Conservation (phyloP, 2,329 filamentous ascomycete genomes). For the Orbilia ellipsospora region DNA sequence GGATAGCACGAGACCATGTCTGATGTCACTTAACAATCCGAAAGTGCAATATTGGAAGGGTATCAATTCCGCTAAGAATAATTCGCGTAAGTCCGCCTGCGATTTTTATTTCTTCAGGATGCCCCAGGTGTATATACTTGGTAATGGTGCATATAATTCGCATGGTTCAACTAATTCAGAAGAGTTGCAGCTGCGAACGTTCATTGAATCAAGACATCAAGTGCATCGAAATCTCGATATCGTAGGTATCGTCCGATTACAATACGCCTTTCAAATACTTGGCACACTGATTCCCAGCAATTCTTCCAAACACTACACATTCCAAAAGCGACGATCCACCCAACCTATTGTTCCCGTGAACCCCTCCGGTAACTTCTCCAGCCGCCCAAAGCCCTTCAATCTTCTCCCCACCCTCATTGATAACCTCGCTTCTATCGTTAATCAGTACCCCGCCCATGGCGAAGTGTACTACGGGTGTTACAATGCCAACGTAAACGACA, state of each 20-base stretch:
- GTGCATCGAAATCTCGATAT: no score
- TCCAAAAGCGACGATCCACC: slow-evolving; percentile 73
- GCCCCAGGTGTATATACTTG: no score
- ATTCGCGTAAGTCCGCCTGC: no score
- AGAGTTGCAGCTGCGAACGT: no score
- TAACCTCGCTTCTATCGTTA: slow-evolving; percentile 67
- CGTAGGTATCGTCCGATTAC: background rate
- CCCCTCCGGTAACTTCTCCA: slow-evolving; percentile 73
- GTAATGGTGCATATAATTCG: no score
- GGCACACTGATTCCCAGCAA: slow-evolving; percentile 68
- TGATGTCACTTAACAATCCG: no score
- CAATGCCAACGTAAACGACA: slow-evolving; percentile 69
- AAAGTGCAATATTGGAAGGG: no score
- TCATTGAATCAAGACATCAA: no score
- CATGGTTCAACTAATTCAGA: no score
- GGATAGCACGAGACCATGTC: no score
- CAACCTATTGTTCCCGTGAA: slow-evolving; percentile 73
- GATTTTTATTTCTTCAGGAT: no score
- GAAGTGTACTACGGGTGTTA: slow-evolving; percentile 74
- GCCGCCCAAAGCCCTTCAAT: slow-evolving; percentile 72
- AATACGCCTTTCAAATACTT: slow-evolving; percentile 16
- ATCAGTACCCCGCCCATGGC: slow-evolving; percentile 75
- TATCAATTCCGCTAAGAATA: no score
- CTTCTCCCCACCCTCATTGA: slow-evolving; percentile 63
- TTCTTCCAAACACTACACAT: slow-evolving; percentile 73